Conservation (phyloP, 2,329 filamentous ascomycete genomes). For the Colletotrichum simmondsii region DNA sequence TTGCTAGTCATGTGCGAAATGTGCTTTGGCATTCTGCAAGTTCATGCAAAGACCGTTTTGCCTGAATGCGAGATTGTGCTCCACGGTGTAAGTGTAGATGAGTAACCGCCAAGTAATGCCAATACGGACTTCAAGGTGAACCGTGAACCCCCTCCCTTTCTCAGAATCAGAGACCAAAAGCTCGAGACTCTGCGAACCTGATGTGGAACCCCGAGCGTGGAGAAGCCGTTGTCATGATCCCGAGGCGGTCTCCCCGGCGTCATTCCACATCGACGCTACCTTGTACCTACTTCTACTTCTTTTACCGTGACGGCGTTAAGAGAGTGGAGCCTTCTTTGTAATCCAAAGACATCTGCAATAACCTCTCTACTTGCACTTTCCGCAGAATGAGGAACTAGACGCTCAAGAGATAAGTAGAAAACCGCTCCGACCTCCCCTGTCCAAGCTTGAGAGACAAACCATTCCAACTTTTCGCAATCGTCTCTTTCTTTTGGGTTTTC, state of each 20-base stretch:
- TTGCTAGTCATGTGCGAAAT: not conserved
- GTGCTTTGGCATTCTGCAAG: not conserved
- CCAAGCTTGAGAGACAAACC: slow-evolving; percentile 20
- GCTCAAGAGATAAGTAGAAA: slow-evolving; percentile 13
- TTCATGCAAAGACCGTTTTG: not conserved
- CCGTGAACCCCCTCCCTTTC: not conserved
- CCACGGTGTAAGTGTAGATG: not conserved
- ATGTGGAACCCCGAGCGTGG: not conserved
- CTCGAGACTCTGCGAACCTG: not conserved
- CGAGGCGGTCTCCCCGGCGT: not conserved
- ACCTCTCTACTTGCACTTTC: not conserved
- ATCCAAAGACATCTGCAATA: not conserved
- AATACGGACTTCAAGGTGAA: not conserved
- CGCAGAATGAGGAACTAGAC: not conserved
- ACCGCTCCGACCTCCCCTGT: slow-evolving; percentile 28
- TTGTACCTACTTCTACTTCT: too few relatives aligned
- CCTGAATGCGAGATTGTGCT: not conserved
- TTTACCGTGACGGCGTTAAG: not conserved
- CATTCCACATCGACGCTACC: too few relatives aligned
- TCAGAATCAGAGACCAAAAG: not conserved
- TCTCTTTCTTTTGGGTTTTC: not conserved
- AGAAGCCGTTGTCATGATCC: not conserved
- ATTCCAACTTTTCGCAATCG: slow-evolving; percentile 11
- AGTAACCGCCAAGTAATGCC: not conserved
- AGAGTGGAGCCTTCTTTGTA: not conserved